phyloP scores from a whole-genome alignment of 805 yeast genomes.

The Myxozyma lipomycoides region DNA sequence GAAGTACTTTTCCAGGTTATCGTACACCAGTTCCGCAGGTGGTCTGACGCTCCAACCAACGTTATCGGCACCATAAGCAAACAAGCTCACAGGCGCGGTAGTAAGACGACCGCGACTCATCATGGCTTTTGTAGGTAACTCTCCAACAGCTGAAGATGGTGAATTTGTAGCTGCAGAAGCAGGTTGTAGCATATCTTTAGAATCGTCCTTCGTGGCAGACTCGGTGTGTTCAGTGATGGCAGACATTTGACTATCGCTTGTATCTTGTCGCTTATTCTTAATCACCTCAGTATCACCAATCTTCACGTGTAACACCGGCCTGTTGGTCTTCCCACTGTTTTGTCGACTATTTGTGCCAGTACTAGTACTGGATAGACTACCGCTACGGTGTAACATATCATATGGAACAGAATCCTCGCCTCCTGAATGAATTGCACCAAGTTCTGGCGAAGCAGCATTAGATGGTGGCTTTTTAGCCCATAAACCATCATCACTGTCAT shows the following conservation, averaged over 20 bases:
- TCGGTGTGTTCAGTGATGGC: slow-evolving; percentile 23
- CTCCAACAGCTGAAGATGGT: slow-evolving; percentile 23
- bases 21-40: slow-evolving; percentile 88
- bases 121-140: slow-evolving; percentile 8
- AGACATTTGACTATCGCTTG: slow-evolving; percentile 7
- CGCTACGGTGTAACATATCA: slow-evolving; percentile 3
- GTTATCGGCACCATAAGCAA: slow-evolving; percentile 2
- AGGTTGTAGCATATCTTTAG: neutral
- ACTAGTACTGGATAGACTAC: slow-evolving; percentile 4
- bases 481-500: slow-evolving; percentile 48
- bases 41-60: slow-evolving; percentile 74
- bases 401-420: slow-evolving; percentile 11
- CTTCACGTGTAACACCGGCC: slow-evolving; percentile 23
- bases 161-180: slow-evolving; percentile 15
- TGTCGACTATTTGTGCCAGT: slow-evolving; percentile 9
- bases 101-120: neutral
- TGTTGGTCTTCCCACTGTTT: slow-evolving; percentile 14
- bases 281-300: slow-evolving; percentile 14
- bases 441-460: neutral
- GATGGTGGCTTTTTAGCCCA: slow-evolving; percentile 50
- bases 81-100: neutral
- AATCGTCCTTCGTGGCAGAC: slow-evolving; percentile 1
- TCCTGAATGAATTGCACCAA: neutral
- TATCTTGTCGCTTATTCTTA: neutral
- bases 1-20: slow-evolving; percentile 85